Evolutionary conservation across 208 protist genomes (phyloP).

Genomic region (Porcisia deanei): DNA sequence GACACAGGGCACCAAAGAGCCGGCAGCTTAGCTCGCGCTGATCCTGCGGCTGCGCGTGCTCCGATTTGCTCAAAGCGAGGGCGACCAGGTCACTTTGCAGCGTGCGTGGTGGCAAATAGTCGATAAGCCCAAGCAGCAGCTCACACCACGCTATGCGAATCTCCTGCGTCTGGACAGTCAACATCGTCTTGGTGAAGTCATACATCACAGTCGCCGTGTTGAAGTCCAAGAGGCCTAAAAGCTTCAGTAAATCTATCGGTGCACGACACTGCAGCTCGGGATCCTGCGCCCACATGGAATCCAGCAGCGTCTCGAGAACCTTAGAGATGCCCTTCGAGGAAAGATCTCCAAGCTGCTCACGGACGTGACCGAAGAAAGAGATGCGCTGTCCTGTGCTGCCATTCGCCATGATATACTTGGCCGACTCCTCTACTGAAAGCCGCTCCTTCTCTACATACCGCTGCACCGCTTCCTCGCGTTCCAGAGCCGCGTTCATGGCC

Average conservation of each 20-base stretch:
- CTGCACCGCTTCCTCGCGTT: conserved; percentile 89
- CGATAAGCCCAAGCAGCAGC: conserved; percentile 68
- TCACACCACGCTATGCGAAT: conserved; percentile 82
- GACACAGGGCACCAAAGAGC: conserved; percentile 74
- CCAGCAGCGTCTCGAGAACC: conserved; percentile 74
- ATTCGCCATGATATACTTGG: conserved; percentile 90
- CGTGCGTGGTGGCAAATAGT: conserved; percentile 55
- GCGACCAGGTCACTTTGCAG: conserved; percentile 71
- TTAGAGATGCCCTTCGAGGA: conserved; percentile 58
- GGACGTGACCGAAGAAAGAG: conserved; percentile 76
- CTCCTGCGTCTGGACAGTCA: conserved; percentile 77
- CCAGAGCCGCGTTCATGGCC: conserved; percentile 75
- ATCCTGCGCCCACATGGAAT: conserved; percentile 90
- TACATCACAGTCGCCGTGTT: conserved; percentile 62
- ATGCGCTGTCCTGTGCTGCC: conserved; percentile 88
- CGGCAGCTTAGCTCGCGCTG: conserved; percentile 90
- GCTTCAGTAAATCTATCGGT: conserved; percentile 55
- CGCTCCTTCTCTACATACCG: conserved; percentile 87
- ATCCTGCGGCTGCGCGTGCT: conserved; percentile 86
- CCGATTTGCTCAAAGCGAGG: conserved; percentile 77
- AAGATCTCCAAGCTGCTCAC: conserved; percentile 57
- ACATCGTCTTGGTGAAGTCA: conserved; percentile 86
- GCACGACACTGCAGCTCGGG: conserved; percentile 87
- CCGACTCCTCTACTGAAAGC: conserved; percentile 79
- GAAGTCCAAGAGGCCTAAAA: conserved; percentile 61